Evolutionary conservation across 371 early-diverging fungal species (phyloP).

Genomic region (Dentiscutata heterogama): DNA sequence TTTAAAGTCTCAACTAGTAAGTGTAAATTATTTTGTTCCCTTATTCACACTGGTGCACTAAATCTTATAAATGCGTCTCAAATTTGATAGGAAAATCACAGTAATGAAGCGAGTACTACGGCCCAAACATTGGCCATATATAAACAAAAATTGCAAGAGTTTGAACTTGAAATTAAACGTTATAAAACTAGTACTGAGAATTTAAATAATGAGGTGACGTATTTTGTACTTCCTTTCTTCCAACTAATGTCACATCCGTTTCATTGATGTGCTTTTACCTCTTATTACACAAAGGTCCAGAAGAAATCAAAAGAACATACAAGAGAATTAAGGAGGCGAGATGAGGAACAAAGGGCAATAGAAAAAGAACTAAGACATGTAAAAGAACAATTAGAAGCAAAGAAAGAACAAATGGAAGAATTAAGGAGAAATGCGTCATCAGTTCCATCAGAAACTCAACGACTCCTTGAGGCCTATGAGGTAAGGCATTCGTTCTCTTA

Average conservation of each 20-base stretch:
- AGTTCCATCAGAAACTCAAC: background rate
- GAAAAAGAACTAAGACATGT: slow-evolving; percentile 38
- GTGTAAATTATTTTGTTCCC: background rate
- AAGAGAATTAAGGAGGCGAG: background rate
- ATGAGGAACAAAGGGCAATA: background rate
- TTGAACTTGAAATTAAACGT: slow-evolving; percentile 59
- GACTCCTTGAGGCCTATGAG: background rate
- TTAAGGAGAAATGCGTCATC: slow-evolving; percentile 57
- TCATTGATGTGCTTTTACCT: background rate
- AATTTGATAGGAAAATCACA: slow-evolving; percentile 47
- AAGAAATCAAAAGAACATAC: background rate
- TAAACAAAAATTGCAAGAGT: slow-evolving; percentile 57
- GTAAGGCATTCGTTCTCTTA: slow-evolving; percentile 3
- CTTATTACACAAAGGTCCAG: background rate
- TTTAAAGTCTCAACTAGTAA: slow-evolving; percentile 46
- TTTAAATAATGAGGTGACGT: slow-evolving; percentile 60
- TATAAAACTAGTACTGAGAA: slow-evolving; percentile 55
- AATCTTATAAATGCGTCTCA: background rate
- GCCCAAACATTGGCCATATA: slow-evolving; percentile 62
- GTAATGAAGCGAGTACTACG: slow-evolving; percentile 61
- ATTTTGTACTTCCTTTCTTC: background rate
- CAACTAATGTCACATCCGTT: background rate
- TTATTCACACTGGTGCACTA: background rate
- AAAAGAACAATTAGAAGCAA: slow-evolving; percentile 53
- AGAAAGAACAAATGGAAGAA: slow-evolving; percentile 65